Evolutionary conservation across 805 yeast species (phyloP), one percentile per base, ranked within the genome.

Genomic region (Saccharomycopsis fibuligera): DNA sequence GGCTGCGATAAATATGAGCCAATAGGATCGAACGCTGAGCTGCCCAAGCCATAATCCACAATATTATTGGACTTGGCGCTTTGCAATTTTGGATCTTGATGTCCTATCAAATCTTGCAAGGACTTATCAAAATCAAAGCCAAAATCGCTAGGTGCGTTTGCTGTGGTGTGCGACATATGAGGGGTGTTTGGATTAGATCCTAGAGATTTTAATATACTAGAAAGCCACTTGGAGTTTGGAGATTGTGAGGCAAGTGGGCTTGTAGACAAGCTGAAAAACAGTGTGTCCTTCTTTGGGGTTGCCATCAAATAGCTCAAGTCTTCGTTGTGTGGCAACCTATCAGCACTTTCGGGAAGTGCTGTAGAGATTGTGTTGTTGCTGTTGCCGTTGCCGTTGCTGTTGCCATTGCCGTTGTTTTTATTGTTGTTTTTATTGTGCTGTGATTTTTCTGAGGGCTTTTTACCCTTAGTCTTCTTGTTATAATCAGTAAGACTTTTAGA

Each of bases 211-310:
- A 46, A 21, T 25, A 46, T 46, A 19, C 40, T 38, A 19, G 30
- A 41, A 16, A 46, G 24, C 49, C 49, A 46, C 27, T 46, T 46
- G 23, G 49, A 39, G 22, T 46, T 46, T 10, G 49, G 49, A 10
- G 49, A 46, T 25, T 40, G 43, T 16, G 24, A 22, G 19, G 23
- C n/a, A 10, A 12, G 24, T 29, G 33, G 33, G 9, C 14, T 29
- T 9, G 33, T 14, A 14, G 14, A 10, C 14, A 9, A 10, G 41
- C 29, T 38, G 14, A n/a, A 16, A 6, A 6, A 12, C 8, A 10
- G 21, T 38, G 22, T 38, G 25, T 9, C 17, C 21, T 17, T 35
- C 9, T 6, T 10, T 9, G 17, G 38, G 6, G 6, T 9, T n/a
- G 9, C 29, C n/a, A n/a, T n/a, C n/a, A n/a, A n/a, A n/a, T n/a